Percentiles rank a stretch among this genome's conserved stretches.
Evolutionary conservation across 169 alveolate species (phyloP).

Genomic region (Theileria parva): DNA sequence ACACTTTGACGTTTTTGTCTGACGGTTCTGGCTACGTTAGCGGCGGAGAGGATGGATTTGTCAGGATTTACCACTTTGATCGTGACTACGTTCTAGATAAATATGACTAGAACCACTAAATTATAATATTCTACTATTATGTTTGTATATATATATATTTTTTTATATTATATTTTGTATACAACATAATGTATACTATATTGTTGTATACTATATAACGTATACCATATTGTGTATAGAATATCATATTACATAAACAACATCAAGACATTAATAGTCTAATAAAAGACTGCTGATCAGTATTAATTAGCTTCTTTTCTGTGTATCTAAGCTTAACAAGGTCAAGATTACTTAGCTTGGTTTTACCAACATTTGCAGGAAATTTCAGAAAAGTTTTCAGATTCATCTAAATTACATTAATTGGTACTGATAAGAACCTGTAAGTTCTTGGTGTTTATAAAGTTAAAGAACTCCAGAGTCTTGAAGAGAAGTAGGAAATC

Average conservation of each 20-base stretch:
- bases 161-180: no score
- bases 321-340: background rate
- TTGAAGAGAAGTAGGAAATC: background rate
- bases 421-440: background rate
- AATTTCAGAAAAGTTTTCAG: background rate
- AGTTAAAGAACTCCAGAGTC: background rate
- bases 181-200: background rate
- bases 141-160: no score
- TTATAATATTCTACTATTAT: background rate
- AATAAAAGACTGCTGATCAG: background rate
- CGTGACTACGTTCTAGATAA: slow-evolving; percentile 86
- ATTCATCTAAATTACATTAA: background rate
- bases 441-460: slow-evolving; percentile 3
- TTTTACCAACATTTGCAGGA: background rate
- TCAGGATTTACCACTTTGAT: slow-evolving; percentile 89
- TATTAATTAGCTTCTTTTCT: background rate
- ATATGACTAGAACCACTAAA: slow-evolving; percentile 36
- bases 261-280: background rate
- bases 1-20: slow-evolving; percentile 88
- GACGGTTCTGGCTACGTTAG: slow-evolving; percentile 91
- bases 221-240: no score
- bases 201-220: background rate
- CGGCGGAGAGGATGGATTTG: slow-evolving; percentile 95
- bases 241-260: no score
- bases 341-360: background rate